Conservation (phyloP, 176 grass and related monocot genomes). For the Calamus simplicifolius region DNA sequence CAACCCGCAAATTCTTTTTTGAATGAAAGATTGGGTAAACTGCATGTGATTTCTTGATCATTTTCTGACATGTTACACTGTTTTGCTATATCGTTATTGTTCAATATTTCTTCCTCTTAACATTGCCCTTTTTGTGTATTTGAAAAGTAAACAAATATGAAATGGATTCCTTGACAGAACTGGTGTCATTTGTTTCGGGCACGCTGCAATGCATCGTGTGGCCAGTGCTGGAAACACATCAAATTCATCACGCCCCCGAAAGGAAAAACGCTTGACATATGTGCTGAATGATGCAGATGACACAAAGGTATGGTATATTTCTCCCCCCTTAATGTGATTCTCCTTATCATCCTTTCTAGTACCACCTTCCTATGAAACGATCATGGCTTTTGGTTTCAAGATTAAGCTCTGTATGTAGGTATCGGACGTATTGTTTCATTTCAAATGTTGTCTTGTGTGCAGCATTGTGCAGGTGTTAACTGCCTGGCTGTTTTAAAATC, state of each 20-base stretch:
- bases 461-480: slow-evolving; percentile 95
- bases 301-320: slow-evolving; percentile 46
- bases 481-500: slow-evolving; percentile 77
- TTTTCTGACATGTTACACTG: too few relatives aligned
- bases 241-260: slow-evolving; percentile 73
- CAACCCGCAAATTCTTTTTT: too few relatives aligned
- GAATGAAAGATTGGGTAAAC: too few relatives aligned
- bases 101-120: too few relatives aligned
- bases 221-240: slow-evolving; percentile 68
- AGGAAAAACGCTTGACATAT: slow-evolving; percentile 95
- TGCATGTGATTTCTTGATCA: too few relatives aligned
- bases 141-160: too few relatives aligned
- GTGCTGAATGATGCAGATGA: slow-evolving; percentile 85
- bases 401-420: too few relatives aligned
- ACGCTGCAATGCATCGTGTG: slow-evolving; percentile 82
- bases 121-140: too few relatives aligned
- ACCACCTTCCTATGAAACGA: background rate
- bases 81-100: too few relatives aligned
- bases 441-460: slow-evolving; percentile 20
- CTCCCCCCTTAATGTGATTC: too few relatives aligned
- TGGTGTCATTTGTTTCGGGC: slow-evolving; percentile 23
- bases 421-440: background rate
- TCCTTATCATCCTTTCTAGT: background rate
- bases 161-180: too few relatives aligned
- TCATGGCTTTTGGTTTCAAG: background rate